phyloP scores from a whole-genome alignment of 23 red algal genomes.

The Pyropia haitanensis region DNA sequence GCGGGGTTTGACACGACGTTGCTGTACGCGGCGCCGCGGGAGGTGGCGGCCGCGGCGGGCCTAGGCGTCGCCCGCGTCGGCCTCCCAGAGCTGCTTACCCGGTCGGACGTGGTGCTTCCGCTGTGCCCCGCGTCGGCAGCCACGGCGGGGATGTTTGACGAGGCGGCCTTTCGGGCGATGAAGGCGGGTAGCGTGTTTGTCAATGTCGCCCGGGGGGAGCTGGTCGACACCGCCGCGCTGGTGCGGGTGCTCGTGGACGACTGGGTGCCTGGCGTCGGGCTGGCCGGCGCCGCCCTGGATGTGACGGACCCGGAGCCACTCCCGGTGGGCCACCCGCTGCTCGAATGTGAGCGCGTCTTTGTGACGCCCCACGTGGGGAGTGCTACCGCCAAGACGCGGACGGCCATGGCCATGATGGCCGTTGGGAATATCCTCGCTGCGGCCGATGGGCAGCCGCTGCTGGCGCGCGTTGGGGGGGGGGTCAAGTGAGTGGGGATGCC shows the following conservation, averaged over 20 bases:
- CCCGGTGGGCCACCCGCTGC: constrained; percentile 46
- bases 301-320: constrained; percentile 88
- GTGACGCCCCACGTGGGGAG: constrained; percentile 87
- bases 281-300: constrained; percentile 51
- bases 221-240: constrained; percentile 77
- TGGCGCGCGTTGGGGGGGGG: too few relatives aligned
- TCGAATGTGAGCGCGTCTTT: constrained; percentile 45
- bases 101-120: constrained; percentile 79
- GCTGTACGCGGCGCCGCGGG: constrained; percentile 33
- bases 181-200: constrained; percentile 75
- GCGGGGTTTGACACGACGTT: constrained; percentile 74
- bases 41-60: constrained; percentile 11
- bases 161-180: constrained; percentile 53
- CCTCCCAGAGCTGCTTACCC: constrained; percentile 28
- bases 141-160: constrained; percentile 60
- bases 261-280: constrained; percentile 9
- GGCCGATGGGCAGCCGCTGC: constrained; percentile 33
- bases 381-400: constrained; percentile 60
- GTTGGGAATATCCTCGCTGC: constrained; percentile 64
- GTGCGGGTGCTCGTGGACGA: constrained; percentile 42
- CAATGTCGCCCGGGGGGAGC: constrained; percentile 77
- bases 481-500: too few relatives aligned
- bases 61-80: constrained; percentile 15
- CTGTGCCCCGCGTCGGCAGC: constrained; percentile 56
- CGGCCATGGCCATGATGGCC: constrained; percentile 76